Base-by-base conservation (phyloP, 176 grass and related monocot species). In the Tillandsia fasciculata region DNA sequence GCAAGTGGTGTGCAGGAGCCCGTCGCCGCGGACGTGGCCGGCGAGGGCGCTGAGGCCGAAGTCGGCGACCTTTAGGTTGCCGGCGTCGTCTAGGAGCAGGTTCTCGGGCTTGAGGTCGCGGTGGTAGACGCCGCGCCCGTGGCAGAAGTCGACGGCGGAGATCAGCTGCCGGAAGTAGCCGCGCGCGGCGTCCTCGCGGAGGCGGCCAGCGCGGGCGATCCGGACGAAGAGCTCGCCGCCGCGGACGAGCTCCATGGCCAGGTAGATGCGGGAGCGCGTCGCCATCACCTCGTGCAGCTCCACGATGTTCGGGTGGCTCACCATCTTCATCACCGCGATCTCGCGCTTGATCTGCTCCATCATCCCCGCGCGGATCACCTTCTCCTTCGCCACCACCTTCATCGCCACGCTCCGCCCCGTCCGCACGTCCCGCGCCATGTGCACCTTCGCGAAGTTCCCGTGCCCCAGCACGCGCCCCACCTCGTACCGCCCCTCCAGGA, bases 231-330 rank as follows among this genome's bases (percentile, higher is more conserved):
- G 76, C 68, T 79, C 76, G 57, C 76, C 68, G 2, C 68, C 58
- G 67, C 76, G 58, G 59, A 79, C 68, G 23, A 71, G 68, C 76
- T 72, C 75, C 28, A 87, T 77, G 63, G 84, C 71, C 2, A 87
- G 77, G 76, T 79, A 87, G 64, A 83, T 82, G 58, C 77, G 75
- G 61, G 76, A 65, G 14, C 84, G 64, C 22, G 72, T 87, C 68
- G 80, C 84, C 76, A 87, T 79, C 15, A 83, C 84, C 80, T 87
- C 84, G 76, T 82, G 84, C 2, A 87, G 84, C 71, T 79, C 84
- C 7, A 87, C 84, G 66, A 87, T 76, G 80, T 82, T 78, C 12
- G 79, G 84, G 61, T 86, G 84, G 13, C 70, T 77, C 3, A 86
- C 84, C 66, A 71, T 70, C 67, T 78, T 74, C 84, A 87, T 87